A percentile compares a stretch with the other conserved stretches of the same genome.
Evolutionary conservation across 2,329 filamentous ascomycete genomes (phyloP).

Genomic region (Lasiodiplodia gonubiensis): DNA sequence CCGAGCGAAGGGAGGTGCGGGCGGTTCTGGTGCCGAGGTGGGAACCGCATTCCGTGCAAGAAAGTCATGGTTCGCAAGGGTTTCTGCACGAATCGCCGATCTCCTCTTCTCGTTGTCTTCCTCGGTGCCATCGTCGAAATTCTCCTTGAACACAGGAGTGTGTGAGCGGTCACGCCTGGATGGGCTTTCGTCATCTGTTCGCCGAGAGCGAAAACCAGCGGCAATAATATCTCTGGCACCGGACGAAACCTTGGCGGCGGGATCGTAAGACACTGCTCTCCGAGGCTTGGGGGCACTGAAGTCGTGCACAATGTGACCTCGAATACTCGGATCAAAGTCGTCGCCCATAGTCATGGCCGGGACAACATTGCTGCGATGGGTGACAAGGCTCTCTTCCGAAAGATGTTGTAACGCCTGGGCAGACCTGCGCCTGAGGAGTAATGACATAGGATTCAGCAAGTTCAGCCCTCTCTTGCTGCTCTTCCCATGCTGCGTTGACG

Average conservation of each 20-base stretch:
- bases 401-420: conserved; percentile 55
- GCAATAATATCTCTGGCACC: conserved; percentile 28
- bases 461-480: conserved; percentile 58
- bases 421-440: conserved; percentile 63
- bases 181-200: conserved; percentile 39
- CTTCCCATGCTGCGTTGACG: conserved; percentile 37
- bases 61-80: conserved; percentile 56
- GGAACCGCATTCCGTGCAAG: conserved; percentile 36
- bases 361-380: conserved; percentile 53
- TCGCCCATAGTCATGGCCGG: conserved; percentile 57
- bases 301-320: conserved; percentile 68
- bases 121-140: conserved; percentile 59
- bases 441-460: conserved; percentile 65
- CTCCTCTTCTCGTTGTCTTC: conserved; percentile 47
- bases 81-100: conserved; percentile 54
- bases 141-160: conserved; percentile 65
- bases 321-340: conserved; percentile 67
- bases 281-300: conserved; percentile 63
- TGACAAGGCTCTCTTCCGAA: conserved; percentile 58
- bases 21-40: conserved; percentile 12
- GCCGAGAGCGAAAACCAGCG: not conserved
- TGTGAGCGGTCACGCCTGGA: conserved; percentile 52
- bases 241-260: not conserved
- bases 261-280: conserved; percentile 23
- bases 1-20: conserved; percentile 20